Percentiles rank a stretch among this genome's conserved stretches.
phyloP scores from a whole-genome alignment of 805 yeast genomes.

The Ogataea paraovalis region DNA sequence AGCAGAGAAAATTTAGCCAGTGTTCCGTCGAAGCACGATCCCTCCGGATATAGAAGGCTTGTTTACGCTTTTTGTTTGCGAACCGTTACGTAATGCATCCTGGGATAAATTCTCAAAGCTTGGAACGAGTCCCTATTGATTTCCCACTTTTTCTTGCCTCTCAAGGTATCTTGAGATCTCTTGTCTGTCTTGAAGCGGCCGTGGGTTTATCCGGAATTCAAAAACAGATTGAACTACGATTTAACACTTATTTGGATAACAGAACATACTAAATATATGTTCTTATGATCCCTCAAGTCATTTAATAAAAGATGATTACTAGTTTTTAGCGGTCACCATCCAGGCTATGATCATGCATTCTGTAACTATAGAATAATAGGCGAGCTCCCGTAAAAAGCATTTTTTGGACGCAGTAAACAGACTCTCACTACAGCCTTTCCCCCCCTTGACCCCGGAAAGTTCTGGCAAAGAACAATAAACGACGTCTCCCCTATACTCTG shows the following conservation, averaged over 20 bases:
- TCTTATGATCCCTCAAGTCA: too few relatives aligned
- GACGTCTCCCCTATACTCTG: neutral
- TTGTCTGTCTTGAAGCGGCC: neutral
- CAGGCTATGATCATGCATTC: too few relatives aligned
- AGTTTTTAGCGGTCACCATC: too few relatives aligned
- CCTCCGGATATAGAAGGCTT: neutral
- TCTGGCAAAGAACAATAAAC: neutral
- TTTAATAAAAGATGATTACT: too few relatives aligned
- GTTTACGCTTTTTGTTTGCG: neutral
- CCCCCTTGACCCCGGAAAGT: constrained; percentile 1
- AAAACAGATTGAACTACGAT: too few relatives aligned
- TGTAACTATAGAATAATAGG: too few relatives aligned
- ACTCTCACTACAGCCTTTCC: neutral
- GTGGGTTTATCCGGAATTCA: neutral
- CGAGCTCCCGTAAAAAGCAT: too few relatives aligned
- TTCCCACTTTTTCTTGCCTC: neutral
- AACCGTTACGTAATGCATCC: neutral
- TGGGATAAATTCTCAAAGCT: neutral
- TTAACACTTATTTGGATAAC: too few relatives aligned
- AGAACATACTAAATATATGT: too few relatives aligned
- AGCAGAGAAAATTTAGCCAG: too few relatives aligned
- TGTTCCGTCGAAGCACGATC: too few relatives aligned
- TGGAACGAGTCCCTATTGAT: neutral
- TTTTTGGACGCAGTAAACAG: too few relatives aligned
- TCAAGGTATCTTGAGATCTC: neutral